Base-by-base conservation (phyloP, 371 early-diverging fungal genomes). In the Parasitella parasitica region DNA sequence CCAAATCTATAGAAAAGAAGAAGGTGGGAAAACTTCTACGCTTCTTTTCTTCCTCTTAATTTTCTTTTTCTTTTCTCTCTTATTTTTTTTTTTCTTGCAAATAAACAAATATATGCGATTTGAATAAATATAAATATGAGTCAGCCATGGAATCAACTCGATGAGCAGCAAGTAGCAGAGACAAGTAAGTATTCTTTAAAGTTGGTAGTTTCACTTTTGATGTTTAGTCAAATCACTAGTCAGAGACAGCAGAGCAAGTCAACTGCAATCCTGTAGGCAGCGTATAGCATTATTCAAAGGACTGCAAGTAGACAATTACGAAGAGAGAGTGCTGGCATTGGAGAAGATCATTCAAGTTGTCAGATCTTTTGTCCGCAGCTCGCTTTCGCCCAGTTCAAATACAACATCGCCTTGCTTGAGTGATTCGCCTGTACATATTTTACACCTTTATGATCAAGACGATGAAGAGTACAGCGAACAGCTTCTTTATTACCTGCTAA, bases 321-420 rank as follows among this genome's bases (percentile, higher is more conserved):
- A 66, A 13, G 76, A 76, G 8, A 66, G 81, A 58, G 64, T 61
- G 20, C 41, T 48, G 20, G 74, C 75, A 18, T 59, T 81, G 22
- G 78, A 81, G 36, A 74, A 75, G 43, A 78, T 81, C 32, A 67
- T 81, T 22, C 76, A 78, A 53, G 81, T 81, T 12, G 77, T 73
- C 20, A 81, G 76, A 58, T 78, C 78, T 13, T 78, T 68, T 60
- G 62, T 78, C 39, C 75, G 77, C 8, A 70, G 69, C n/a, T 66
- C 70, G 11, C 66, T 67, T n/a, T 71, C 73, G 9, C 77, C 71
- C 38, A 66, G 67, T 46, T 58, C 75, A 15, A 56, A 62, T 15
- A 56, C 66, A 15, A 57, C 70, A 3, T 63, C 74, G 16, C 64
- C 62, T 24, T 41, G 64, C 34, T 48, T 69, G 26, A 43, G 63